A percentile compares a stretch with the other conserved stretches of the same genome.
phyloP scores from a whole-genome alignment of 805 yeast genomes.

The Grigorovia humatica region DNA sequence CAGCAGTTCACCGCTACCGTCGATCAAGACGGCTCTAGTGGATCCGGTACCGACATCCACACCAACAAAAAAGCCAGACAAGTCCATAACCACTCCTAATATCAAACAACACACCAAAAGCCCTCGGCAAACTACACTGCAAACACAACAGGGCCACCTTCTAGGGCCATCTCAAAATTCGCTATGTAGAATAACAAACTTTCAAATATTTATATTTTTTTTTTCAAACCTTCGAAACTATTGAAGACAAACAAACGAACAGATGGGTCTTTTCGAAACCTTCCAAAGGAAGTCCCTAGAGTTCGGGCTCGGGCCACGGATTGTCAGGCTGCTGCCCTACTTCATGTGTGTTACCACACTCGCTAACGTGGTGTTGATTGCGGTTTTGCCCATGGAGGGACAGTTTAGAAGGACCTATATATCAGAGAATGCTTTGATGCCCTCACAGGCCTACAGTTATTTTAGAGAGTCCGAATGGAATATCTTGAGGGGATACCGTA shows the following conservation, averaged over 20 bases:
- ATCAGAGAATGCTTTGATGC: constrained; percentile 93
- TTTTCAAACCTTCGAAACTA: not conserved
- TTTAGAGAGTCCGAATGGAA: constrained; percentile 95
- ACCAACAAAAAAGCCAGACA: constrained; percentile 48
- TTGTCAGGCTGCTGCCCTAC: constrained; percentile 34
- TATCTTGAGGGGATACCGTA: constrained; percentile 70
- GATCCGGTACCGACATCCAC: constrained; percentile 98
- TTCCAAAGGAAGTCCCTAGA: constrained; percentile 35
- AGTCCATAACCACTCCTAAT: not conserved
- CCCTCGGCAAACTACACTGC: not conserved
- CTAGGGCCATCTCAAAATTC: not conserved
- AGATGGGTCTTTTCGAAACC: constrained; percentile 20
- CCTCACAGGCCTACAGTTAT: constrained; percentile 87
- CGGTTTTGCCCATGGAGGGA: constrained; percentile 61
- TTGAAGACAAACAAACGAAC: not conserved
- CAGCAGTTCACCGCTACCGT: constrained; percentile 69
- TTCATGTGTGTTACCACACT: constrained; percentile 35
- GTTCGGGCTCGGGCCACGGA: constrained; percentile 38
- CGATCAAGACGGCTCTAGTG: constrained; percentile 88
- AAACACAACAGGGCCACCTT: not conserved
- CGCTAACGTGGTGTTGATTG: constrained; percentile 48
- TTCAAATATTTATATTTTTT: too few relatives aligned
- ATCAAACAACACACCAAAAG: not conserved
- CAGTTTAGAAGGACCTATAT: constrained; percentile 76
- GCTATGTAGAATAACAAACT: too few relatives aligned